Evolutionary conservation across 352 stramenopile genomes (phyloP), one percentile per base, ranked within the genome.

Genomic region (Phytophthora citrophthora): DNA sequence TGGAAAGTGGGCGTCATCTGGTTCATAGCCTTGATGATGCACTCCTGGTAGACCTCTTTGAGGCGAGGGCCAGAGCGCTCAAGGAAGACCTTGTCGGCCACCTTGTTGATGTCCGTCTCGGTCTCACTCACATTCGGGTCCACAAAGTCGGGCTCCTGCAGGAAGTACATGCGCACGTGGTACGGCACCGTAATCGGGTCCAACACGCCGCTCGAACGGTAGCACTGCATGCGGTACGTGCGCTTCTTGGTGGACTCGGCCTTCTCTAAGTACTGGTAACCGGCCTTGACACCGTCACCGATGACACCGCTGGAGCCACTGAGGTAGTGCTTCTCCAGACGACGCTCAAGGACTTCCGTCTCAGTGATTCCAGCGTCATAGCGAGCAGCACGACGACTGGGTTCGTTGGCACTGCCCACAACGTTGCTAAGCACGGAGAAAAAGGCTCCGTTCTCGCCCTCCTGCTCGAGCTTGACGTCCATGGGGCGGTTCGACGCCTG

Each of bases 91-190:
- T 88, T 88, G 75, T 93, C 83, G 15, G 61, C 79, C 26, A 94
- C 70, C 61, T 88, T 81, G 72, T 87, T 87, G 51, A 94, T 89
- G 63, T 92, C 81, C 4, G 82, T 91, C 63, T 91, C 83, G 49
- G 62, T 75, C 55, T 86, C 77, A 15, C 67, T 74, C 27, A 79
- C 77, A 39, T 69, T 85, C 5, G 81, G 71, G 34, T 88, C 71
- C 4, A 84, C 77, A 53, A 80, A 94, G 66, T 91, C 58, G 3
- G 86, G 83, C 63, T 91, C 54, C 56, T 91, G 82, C 44, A 94
- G 52, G 63, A 94, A 94, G 68, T 94, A 94, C 76, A 94, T 89
- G 64, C 86, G 83, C 61, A 94, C 83, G 67, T 94, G 86, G 52
- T 83, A 93, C 4, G 86, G 86, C 54, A 94, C 83, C 12, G 78